Evolutionary conservation across 805 yeast species (phyloP), one percentile per base, ranked within the genome.

Genomic region (Blastobotrys terrestris): DNA sequence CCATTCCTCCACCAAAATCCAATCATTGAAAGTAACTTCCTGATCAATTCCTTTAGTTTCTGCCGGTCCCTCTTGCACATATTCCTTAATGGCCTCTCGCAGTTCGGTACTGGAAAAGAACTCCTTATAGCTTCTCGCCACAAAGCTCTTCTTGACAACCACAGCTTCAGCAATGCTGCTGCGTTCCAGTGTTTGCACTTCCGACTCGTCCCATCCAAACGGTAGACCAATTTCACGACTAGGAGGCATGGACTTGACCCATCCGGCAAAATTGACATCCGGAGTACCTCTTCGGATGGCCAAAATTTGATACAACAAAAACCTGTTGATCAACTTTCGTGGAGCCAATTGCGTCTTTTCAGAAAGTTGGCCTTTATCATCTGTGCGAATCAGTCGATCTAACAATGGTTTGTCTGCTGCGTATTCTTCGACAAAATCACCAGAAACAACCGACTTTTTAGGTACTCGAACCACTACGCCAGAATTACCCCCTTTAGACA

Each of bases 1-100:
- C 69, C 72, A 67, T 44, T 64, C 64, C 42, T 69, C 71, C 4
- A 68, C 67, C 18, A 68, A 55, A 14, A 63, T 52, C 63, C 66
- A 67, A 31, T 63, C 65, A 2, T 60, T 52, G 20, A 58, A 56
- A 11, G 59, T 26, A 39, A 64, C 22, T 26, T 48, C 52, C 8
- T 31, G 44, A 39, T 48, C 49, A 2, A 19, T 22, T 2, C 20
- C 42, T 2, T 26, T 20, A 15, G 42, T 40, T 13, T 31, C 45
- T 22, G 46, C 48, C 13, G 44, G 49, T 2, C 60, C 60, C 2
- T 44, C 13, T 13, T 20, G n/a, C 2, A 56, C 55, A 44, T 19
- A 58, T 14, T 45, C 35, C 11, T 46, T 50, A 15, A 58, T 48
- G 16, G 39, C 53, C 35, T 51, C 44, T 7, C 56, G 49, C 19